Conservation (phyloP, 345 rosid species). For the Rhizophora mangle region DNA sequence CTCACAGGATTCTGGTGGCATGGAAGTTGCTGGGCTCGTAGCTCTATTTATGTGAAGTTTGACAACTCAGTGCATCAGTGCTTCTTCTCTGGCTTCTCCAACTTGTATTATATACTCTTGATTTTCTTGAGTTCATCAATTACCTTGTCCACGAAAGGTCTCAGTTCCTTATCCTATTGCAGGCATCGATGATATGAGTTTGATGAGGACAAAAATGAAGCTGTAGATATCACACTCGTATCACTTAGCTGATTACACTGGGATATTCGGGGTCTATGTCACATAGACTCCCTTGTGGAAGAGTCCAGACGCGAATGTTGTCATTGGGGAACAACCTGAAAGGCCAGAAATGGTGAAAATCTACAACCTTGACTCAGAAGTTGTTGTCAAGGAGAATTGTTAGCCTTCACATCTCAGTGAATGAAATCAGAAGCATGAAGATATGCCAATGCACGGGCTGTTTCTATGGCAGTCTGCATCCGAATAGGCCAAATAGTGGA, state of each 20-base stretch:
- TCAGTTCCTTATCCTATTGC: not conserved
- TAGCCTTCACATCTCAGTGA: conserved; percentile 8
- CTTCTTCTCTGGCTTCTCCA: not conserved
- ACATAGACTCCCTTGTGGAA: conserved; percentile 4
- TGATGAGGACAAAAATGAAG: not conserved
- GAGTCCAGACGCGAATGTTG: conserved; percentile 5
- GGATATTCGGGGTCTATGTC: not conserved
- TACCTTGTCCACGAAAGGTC: conserved; percentile 13
- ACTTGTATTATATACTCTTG: conserved; percentile 8
- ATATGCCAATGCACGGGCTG: conserved; percentile 7
- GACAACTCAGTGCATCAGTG: not conserved
- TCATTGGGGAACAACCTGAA: conserved; percentile 10
- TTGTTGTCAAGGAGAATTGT: conserved; percentile 15
- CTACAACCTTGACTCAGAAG: conserved; percentile 7
- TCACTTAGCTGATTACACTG: not conserved
- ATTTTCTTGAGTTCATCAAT: not conserved
- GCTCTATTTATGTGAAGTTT: too few species aligned
- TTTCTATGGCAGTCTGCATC: conserved; percentile 13
- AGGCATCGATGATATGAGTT: not conserved
- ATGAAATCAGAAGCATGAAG: conserved; percentile 12
- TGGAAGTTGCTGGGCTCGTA: too few species aligned
- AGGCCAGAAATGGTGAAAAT: conserved; percentile 1
- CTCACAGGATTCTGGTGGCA: too few species aligned
- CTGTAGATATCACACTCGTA: not conserved
- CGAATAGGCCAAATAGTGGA: conserved; percentile 10